These are phyloP conservation scores for Hemisphaericaspora subhashii DNA, from an alignment of 1,139 yeast species.

Conservation along the genomic window DNA sequence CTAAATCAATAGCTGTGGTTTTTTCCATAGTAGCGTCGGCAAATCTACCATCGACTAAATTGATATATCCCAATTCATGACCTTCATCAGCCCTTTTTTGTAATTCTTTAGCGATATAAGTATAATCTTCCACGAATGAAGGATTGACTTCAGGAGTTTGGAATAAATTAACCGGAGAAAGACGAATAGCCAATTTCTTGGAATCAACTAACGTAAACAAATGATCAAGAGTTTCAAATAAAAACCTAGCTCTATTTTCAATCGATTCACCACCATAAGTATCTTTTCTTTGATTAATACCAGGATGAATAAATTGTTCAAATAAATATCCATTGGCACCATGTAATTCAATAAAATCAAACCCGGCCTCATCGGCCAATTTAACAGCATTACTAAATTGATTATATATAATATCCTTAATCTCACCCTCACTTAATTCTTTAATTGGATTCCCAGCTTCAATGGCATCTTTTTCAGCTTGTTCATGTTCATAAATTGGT, in stretches of 20 bases:
- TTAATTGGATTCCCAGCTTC: conserved; percentile 35
- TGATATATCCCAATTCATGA: conserved; percentile 47
- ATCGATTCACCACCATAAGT: conserved; percentile 56
- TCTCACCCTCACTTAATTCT: conserved; percentile 43
- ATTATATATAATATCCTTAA: conserved; percentile 35
- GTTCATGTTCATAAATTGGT: conserved; percentile 23
- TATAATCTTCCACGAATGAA: conserved; percentile 31
- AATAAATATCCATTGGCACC: conserved; percentile 68
- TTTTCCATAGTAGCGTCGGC: conserved; percentile 11
- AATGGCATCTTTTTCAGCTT: conserved; percentile 27
- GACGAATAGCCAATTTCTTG: conserved; percentile 49
- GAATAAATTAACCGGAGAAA: conserved; percentile 56
- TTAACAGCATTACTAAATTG: conserved; percentile 44
- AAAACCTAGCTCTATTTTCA: conserved; percentile 62
- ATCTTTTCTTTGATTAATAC: conserved; percentile 55
- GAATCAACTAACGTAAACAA: conserved; percentile 41
- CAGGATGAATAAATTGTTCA: conserved; percentile 53
- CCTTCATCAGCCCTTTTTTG: conserved; percentile 42
- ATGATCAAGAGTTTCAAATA: conserved; percentile 57
- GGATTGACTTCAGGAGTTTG: conserved; percentile 38
- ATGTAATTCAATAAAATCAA: conserved; percentile 70
- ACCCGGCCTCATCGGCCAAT: conserved; percentile 58
- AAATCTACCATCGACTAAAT: conserved; percentile 47
- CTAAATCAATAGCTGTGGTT: conserved; percentile 13
- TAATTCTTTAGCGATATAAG: conserved; percentile 35